Evolutionary conservation across 805 yeast genomes (phyloP).

Genomic region (Kluyveromyces dobzhanskii): DNA sequence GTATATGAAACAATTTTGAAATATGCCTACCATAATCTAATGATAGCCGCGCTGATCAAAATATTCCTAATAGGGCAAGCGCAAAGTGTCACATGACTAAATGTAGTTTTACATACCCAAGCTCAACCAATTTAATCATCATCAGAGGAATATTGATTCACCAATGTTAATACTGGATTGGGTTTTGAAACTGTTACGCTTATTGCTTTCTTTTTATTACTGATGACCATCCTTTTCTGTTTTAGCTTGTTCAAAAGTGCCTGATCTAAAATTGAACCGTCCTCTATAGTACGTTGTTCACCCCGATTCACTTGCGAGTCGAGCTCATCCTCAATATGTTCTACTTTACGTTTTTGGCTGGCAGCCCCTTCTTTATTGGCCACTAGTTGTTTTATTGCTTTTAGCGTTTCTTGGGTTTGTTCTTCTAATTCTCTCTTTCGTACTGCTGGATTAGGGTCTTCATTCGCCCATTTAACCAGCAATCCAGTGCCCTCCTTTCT

Average conservation of each 20-base stretch:
- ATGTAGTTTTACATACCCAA: no score
- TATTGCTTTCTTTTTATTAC: no score
- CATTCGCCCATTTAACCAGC: conserved; percentile 76
- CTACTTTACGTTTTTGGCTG: neutral
- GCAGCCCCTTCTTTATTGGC: neutral
- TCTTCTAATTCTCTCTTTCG: conserved; percentile 23
- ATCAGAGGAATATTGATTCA: conserved; percentile 8
- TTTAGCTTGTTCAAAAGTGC: conserved; percentile 5
- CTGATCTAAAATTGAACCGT: neutral
- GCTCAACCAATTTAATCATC: conserved; percentile 2
- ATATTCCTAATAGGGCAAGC: no score
- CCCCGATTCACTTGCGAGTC: no score
- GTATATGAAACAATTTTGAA: no score
- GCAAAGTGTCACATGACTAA: no score
- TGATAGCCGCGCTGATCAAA: no score
- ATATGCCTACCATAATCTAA: no score
- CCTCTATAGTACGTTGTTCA: no score
- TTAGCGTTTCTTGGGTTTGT: conserved; percentile 17
- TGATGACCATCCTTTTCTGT: conserved; percentile 2
- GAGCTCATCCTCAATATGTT: no score
- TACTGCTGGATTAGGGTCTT: conserved; percentile 66
- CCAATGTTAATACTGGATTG: neutral
- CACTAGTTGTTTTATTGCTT: conserved; percentile 21
- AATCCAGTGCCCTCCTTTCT: conserved; percentile 35
- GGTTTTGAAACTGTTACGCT: neutral